Evolutionary conservation across 805 yeast species (phyloP).

Genomic region (Yamadazyma paraphyllophila): DNA sequence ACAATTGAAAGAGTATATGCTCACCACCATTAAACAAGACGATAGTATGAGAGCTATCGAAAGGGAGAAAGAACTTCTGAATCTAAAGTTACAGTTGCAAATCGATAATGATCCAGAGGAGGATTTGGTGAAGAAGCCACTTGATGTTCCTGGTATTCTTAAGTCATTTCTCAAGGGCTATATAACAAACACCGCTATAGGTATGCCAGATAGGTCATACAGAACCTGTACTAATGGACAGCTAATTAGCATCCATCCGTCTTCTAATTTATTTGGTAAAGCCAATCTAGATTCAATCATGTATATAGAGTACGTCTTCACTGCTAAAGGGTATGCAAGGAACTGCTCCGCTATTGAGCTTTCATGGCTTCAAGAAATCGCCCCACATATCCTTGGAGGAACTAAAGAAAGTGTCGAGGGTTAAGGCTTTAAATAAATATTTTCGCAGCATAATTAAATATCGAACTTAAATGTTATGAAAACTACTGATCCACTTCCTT

Average conservation of each 20-base stretch:
- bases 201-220: constrained; percentile 91
- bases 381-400: constrained; percentile 61
- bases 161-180: constrained; percentile 83
- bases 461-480: constrained; percentile 2
- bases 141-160: constrained; percentile 58
- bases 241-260: constrained; percentile 84
- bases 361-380: constrained; percentile 82
- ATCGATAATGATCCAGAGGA: constrained; percentile 24
- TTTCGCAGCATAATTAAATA: constrained; percentile 3
- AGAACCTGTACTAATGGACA: constrained; percentile 84
- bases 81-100: constrained; percentile 25
- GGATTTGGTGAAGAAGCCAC: constrained; percentile 21
- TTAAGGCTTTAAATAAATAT: not conserved
- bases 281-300: constrained; percentile 75
- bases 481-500: constrained; percentile 13
- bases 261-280: constrained; percentile 81
- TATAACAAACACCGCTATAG: constrained; percentile 86
- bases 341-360: constrained; percentile 79
- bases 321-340: constrained; percentile 90
- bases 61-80: constrained; percentile 24
- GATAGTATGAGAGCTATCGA: constrained; percentile 25
- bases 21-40: constrained; percentile 44
- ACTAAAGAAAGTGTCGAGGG: constrained; percentile 26
- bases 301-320: constrained; percentile 93
- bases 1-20: constrained; percentile 73